phyloP scores from a whole-genome alignment of 768 basidiomycete species.

The Lyophyllum decastes region DNA sequence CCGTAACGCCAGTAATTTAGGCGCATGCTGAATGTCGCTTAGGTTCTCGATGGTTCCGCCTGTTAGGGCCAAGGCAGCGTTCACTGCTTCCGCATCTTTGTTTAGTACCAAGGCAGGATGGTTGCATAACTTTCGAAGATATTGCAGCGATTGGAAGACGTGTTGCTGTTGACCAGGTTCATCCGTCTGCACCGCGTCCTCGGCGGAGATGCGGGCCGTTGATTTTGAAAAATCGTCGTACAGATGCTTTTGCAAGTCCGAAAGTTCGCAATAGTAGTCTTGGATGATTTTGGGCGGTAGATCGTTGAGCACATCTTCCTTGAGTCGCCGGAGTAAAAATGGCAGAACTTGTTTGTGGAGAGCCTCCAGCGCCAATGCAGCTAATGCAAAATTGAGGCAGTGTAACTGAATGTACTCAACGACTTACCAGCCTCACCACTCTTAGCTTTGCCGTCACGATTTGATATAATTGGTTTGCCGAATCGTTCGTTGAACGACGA shows the following conservation, averaged over 20 bases:
- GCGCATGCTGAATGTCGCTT: slow-evolving; percentile 87
- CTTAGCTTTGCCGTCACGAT: slow-evolving; percentile 93
- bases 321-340: slow-evolving; percentile 92
- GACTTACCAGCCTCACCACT: slow-evolving; percentile 89
- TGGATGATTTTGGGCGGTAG: slow-evolving; percentile 99
- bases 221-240: slow-evolving; percentile 94
- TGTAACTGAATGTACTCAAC: background rate
- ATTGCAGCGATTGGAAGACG: slow-evolving; percentile 96
- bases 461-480: slow-evolving; percentile 92
- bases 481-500: slow-evolving; percentile 93
- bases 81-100: slow-evolving; percentile 59
- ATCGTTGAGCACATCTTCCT: slow-evolving; percentile 95
- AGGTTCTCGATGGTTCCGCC: slow-evolving; percentile 48
- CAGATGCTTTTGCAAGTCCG: slow-evolving; percentile 88
- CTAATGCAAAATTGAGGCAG: slow-evolving; percentile 40
- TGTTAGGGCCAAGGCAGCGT: slow-evolving; percentile 57
- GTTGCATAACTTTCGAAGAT: slow-evolving; percentile 96
- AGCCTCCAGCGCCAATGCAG: slow-evolving; percentile 91
- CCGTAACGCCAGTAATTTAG: slow-evolving; percentile 91
- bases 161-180: slow-evolving; percentile 64
- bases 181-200: slow-evolving; percentile 60
- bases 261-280: slow-evolving; percentile 98
- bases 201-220: slow-evolving; percentile 62
- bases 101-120: slow-evolving; percentile 93
- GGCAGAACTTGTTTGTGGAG: slow-evolving; percentile 99